Evolutionary conservation across 768 basidiomycete genomes (phyloP), one percentile per base, ranked within the genome.

Genomic region (Naematelia encephala): DNA sequence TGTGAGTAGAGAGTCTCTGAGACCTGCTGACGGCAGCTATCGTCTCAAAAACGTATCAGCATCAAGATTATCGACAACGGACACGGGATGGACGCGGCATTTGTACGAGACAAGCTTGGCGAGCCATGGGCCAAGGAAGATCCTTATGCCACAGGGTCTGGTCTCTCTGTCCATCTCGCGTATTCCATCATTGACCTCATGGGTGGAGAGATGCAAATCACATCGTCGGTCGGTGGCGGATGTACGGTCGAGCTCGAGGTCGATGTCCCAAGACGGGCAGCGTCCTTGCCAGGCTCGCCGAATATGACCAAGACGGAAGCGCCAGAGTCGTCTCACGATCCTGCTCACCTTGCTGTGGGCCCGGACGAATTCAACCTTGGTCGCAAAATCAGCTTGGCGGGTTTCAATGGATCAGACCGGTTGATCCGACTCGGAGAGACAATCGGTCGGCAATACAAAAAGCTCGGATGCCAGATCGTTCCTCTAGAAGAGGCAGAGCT

Each of bases 161-260:
- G 68, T 43, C 62, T 69, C 0, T 70, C 68, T 10, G 67, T 73
- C 0, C 74, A 75, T 39, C 63, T 75, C n/a, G 74, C 74, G 0
- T 71, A 66, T 26, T 64, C 72, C 2, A 67, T 75, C 27, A 61
- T 75, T 27, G 68, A 73, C 25, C 60, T 71, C 16, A 61, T 75
- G 60, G 74, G 74, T 12, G 74, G 74, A 19, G 53, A 66, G 16
- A 75, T 75, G 68, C 69, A 73, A 42, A 69, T 75, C 26, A 55
- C 45, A 8, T 75, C 74, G 1, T 60, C 63, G 4, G 64, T 63
- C 5, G 72, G 74, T 1, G 45, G 49, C 22, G 74, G 72, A 4
- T 66, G 65, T 26, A 67, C 60, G 3, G 74, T 75, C 12, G 54
- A 67, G 14, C 59, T 75, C 25, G 69, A 75, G 30, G 72, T 75